A percentile compares a stretch with the other conserved stretches of the same genome.
Evolutionary conservation across 2,329 filamentous ascomycete genomes (phyloP).

Genomic region (Cercospora sp.): DNA sequence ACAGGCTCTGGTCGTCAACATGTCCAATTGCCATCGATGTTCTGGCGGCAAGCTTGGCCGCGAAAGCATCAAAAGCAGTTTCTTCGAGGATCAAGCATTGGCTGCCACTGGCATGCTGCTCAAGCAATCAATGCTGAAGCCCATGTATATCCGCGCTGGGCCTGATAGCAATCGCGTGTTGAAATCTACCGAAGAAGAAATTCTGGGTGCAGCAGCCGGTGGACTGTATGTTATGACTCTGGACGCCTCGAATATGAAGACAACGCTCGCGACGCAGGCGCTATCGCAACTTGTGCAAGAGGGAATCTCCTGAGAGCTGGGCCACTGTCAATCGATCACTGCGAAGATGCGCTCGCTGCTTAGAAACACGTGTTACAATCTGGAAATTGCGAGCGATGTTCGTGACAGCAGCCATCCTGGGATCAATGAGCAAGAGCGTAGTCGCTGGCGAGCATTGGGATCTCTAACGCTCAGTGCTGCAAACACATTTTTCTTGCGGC

Average conservation of each 20-base stretch:
- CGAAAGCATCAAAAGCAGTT: not conserved
- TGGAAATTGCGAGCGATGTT: not conserved
- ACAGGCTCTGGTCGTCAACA: constrained; percentile 4
- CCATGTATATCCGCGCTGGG: not conserved
- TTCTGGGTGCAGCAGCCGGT: not conserved
- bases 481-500: no score
- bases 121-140: not conserved
- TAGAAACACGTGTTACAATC: not conserved
- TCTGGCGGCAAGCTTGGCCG: constrained; percentile 5
- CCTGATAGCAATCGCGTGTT: not conserved
- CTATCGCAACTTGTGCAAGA: not conserved
- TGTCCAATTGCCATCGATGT: constrained; percentile 7
- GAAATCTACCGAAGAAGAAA: constrained; percentile 4
- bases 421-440: not conserved
- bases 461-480: no score
- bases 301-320: not conserved
- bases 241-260: not conserved
- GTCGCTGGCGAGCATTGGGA: not conserved
- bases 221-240: not conserved
- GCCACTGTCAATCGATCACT: not conserved
- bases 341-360: not conserved
- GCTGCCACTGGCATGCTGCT: constrained; percentile 5
- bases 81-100: constrained; percentile 1
- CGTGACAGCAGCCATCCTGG: not conserved
- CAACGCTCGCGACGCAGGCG: constrained; percentile 2